Conservation (phyloP, 805 yeast genomes). For the Candida odintsovae region DNA sequence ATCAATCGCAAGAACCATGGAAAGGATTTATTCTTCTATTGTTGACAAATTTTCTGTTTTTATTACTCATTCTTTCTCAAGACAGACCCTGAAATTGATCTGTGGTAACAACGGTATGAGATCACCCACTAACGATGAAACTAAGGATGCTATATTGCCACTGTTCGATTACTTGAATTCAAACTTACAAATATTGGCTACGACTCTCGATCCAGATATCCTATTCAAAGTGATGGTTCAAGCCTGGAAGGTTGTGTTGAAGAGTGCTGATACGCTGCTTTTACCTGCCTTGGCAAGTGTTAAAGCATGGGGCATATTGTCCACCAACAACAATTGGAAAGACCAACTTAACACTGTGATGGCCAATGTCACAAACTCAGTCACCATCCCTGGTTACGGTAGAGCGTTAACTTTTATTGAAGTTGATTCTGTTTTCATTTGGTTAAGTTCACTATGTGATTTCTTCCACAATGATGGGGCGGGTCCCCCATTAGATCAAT, state of each 20-base stretch:
- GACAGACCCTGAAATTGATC: constrained; percentile 47
- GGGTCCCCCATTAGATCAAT: constrained; percentile 64
- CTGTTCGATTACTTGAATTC: constrained; percentile 68
- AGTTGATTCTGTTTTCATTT: constrained; percentile 59
- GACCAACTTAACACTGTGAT: constrained; percentile 41
- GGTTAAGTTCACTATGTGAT: constrained; percentile 66
- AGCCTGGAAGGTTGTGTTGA: constrained; percentile 73
- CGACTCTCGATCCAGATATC: constrained; percentile 48
- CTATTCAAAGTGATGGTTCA: constrained; percentile 63
- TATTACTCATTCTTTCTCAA: constrained; percentile 52
- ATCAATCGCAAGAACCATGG: constrained; percentile 55
- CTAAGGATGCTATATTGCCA: constrained; percentile 65
- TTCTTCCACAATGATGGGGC: constrained; percentile 79
- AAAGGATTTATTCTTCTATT: constrained; percentile 60
- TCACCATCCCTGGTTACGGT: constrained; percentile 40
- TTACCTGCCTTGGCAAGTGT: constrained; percentile 63
- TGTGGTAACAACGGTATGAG: constrained; percentile 45
- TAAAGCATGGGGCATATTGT: constrained; percentile 21
- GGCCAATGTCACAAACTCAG: constrained; percentile 39
- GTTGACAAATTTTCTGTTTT: constrained; percentile 68
- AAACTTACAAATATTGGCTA: constrained; percentile 60
- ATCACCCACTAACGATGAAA: constrained; percentile 39
- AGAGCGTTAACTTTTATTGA: constrained; percentile 53
- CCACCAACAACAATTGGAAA: constrained; percentile 33
- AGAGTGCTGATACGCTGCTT: constrained; percentile 62